phyloP scores from a whole-genome alignment of 352 stramenopile genomes.

The Phytophthora chlamydospora region DNA sequence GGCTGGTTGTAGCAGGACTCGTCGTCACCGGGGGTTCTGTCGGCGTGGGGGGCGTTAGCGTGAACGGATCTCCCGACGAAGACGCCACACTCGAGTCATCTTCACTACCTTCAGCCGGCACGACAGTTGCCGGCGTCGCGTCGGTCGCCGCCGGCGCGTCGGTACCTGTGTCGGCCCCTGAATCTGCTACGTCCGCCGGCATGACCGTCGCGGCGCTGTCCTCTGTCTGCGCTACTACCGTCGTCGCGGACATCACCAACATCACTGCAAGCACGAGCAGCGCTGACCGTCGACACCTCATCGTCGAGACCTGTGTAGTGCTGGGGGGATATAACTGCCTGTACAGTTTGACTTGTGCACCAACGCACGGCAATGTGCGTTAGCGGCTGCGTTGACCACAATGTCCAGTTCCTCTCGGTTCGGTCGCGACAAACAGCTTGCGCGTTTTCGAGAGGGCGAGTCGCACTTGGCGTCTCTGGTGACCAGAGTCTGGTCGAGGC shows the following conservation, averaged over 20 bases:
- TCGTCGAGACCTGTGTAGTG: slow-evolving; percentile 24
- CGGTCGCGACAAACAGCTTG: slow-evolving; percentile 28
- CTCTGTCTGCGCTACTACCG: slow-evolving; percentile 15
- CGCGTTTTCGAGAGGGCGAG: slow-evolving; percentile 8
- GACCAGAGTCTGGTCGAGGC: too few species aligned
- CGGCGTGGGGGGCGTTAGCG: background rate
- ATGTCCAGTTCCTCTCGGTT: slow-evolving; percentile 36
- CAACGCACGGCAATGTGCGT: slow-evolving; percentile 8
- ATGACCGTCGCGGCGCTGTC: slow-evolving; percentile 11
- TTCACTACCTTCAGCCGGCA: slow-evolving; percentile 14
- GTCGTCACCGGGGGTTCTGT: background rate
- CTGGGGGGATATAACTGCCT: slow-evolving; percentile 11
- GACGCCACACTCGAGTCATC: slow-evolving; percentile 5
- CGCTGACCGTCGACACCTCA: slow-evolving; percentile 16
- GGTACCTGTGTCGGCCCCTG: background rate
- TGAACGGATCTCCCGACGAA: slow-evolving; percentile 2
- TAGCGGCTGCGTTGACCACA: slow-evolving; percentile 6
- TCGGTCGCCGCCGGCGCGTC: slow-evolving; percentile 13
- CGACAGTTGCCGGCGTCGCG: slow-evolving; percentile 19
- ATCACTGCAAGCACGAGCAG: slow-evolving; percentile 25
- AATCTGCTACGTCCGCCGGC: slow-evolving; percentile 11
- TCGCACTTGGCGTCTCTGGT: slow-evolving; percentile 10
- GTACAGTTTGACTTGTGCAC: slow-evolving; percentile 15
- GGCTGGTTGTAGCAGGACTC: slow-evolving; percentile 1
- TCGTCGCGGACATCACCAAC: slow-evolving; percentile 8